These are phyloP conservation scores for Chrysanthemum seticuspe DNA, from an alignment of 129 eudicot species.

Conservation along the genomic window DNA sequence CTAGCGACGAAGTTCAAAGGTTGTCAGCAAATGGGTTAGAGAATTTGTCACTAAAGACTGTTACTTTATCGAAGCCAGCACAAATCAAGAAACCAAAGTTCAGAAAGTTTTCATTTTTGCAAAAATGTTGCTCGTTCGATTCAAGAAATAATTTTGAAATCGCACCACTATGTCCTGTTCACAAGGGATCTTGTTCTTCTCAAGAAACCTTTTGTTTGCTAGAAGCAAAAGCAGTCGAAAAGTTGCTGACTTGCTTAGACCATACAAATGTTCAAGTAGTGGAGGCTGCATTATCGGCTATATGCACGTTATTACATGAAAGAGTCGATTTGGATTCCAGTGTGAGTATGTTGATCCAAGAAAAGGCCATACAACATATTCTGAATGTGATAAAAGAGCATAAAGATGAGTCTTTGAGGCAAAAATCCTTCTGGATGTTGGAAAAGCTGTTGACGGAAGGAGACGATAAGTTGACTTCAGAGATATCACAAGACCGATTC, in stretches of 20 bases:
- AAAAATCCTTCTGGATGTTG: conserved; percentile 57
- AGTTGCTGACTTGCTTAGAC: conserved; percentile 51
- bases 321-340: conserved; percentile 49
- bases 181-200: conserved; percentile 64
- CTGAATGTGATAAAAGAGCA: conserved; percentile 62
- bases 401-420: conserved; percentile 47
- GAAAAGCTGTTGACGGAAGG: conserved; percentile 59
- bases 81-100: conserved; percentile 34
- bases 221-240: conserved; percentile 61
- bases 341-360: conserved; percentile 44
- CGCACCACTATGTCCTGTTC: conserved; percentile 41
- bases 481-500: conserved; percentile 55
- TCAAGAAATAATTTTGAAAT: conserved; percentile 27
- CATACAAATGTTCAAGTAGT: conserved; percentile 55
- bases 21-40: conserved; percentile 61
- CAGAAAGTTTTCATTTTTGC: conserved; percentile 24
- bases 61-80: conserved; percentile 54
- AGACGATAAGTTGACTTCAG: conserved; percentile 46
- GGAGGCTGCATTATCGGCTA: conserved; percentile 66
- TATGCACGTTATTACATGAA: conserved; percentile 60
- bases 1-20: conserved; percentile 60
- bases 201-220: conserved; percentile 63
- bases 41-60: conserved; percentile 58
- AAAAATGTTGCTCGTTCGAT: conserved; percentile 31
- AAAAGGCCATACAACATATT: conserved; percentile 40